Evolutionary conservation across 768 basidiomycete species (phyloP).

Genomic region (Daedaleopsis sinensis): DNA sequence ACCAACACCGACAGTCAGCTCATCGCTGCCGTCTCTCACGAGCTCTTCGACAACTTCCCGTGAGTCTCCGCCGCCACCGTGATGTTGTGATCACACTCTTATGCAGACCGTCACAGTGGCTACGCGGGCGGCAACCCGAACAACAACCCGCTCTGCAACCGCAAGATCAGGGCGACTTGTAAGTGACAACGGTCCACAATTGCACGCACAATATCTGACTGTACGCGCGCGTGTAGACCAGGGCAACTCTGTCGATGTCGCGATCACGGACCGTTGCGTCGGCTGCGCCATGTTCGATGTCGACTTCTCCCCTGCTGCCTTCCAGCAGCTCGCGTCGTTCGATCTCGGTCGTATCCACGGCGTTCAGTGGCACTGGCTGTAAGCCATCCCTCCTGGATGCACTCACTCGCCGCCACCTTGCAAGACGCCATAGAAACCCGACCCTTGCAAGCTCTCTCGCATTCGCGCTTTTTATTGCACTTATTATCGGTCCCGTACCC

Average conservation of each 20-base stretch:
- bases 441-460: constrained; percentile 3
- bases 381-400: background rate
- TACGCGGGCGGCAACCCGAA: constrained; percentile 69
- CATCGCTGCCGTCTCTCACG: constrained; percentile 61
- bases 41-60: constrained; percentile 63
- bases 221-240: constrained; percentile 41
- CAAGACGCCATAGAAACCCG: background rate
- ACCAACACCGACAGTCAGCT: constrained; percentile 51
- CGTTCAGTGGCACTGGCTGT: constrained; percentile 47
- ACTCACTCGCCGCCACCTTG: constrained; percentile 2
- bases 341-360: constrained; percentile 52
- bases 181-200: constrained; percentile 27
- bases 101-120: constrained; percentile 41
- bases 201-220: constrained; percentile 1
- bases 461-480: constrained; percentile 16
- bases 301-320: constrained; percentile 67
- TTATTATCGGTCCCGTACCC: constrained; percentile 10
- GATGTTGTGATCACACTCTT: background rate
- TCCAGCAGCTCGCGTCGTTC: constrained; percentile 46
- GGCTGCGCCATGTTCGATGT: constrained; percentile 56
- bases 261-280: constrained; percentile 63
- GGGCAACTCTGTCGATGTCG: constrained; percentile 51
- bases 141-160: constrained; percentile 71
- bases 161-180: constrained; percentile 50
- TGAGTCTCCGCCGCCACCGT: constrained; percentile 34